Base-by-base conservation (phyloP, 352 stramenopile species). In the Phytophthora pseudosyringae region DNA sequence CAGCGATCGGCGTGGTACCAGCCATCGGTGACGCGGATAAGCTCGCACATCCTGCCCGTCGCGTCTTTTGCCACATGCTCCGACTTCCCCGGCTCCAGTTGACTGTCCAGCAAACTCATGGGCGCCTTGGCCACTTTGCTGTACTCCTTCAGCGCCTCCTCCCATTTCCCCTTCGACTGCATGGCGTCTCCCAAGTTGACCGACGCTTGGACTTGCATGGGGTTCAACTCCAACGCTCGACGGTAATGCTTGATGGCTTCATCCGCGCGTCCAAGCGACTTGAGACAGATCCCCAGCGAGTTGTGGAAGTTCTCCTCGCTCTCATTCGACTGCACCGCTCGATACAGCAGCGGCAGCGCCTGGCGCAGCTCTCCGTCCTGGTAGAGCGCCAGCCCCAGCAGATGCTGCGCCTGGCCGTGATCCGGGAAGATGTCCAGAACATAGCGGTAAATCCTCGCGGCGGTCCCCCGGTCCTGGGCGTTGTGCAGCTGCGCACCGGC, bases 391-490 rank as follows among this genome's bases (percentile, higher is more conserved):
- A 87, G 56, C 5, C 80, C 83, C 1, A 93, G 58, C 10, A 83
- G 26, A 58, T 91, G 79, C 45, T 87, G 64, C 6, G 86, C 77
- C 18, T 69, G 47, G 12, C 53, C 46, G 33, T 91, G 71, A 8
- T 77, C 41, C 0, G 84, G 84, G 35, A 89, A 83, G 33, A 81
- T 52, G 1, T 73, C 73, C 3, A 94, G 59, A n/a, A 92, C 76
- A 6, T 71, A 48, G 1, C 53, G 38, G 55, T 92, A 94, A 38
- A 94, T 78, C 2, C 58, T 39, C 0, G 63, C 60, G 1, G 86
- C 83, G 0, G 52, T 47, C 6, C 50, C 49, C 1, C 66, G 67
- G 16, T 87, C 55, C 8, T 44, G 55, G 0, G 66, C 41, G 11
- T 83, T 57, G 47, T 91, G 80, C 26, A 83, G 53, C n/a, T 75